These are phyloP conservation scores for Triadica sebifera DNA, from an alignment of 345 rosid species.

Conservation along the genomic window DNA sequence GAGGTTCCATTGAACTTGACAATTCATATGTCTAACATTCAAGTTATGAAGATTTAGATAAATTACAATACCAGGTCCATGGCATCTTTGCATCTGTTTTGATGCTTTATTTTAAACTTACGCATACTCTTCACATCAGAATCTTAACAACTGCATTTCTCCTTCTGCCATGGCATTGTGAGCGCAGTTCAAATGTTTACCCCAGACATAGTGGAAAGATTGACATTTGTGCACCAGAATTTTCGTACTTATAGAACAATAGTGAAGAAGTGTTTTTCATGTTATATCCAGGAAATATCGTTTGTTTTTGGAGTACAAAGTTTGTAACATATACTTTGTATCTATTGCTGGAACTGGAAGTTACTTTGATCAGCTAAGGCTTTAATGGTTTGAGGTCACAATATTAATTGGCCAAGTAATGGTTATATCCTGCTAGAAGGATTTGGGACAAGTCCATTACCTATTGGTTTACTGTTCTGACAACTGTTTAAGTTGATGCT, in stretches of 20 bases:
- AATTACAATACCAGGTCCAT: neutral
- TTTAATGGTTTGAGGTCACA: neutral
- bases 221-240: neutral
- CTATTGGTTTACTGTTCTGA: neutral
- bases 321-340: neutral
- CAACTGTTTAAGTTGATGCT: neutral
- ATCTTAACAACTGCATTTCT: neutral
- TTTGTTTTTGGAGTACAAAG: neutral
- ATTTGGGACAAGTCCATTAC: neutral
- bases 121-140: neutral
- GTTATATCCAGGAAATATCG: slow-evolving; percentile 1
- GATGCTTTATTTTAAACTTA: neutral
- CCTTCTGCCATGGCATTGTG: neutral
- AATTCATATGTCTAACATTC: neutral
- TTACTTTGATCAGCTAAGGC: neutral
- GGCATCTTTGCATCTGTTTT: neutral
- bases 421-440: too few species aligned
- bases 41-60: neutral
- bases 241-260: neutral
- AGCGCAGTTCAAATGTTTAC: neutral
- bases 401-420: neutral
- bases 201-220: neutral
- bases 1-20: neutral
- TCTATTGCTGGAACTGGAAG: neutral
- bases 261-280: neutral